These are phyloP conservation scores for Colletotrichum sp. DNA, from an alignment of 2,329 filamentous ascomycete species.

Conservation along the genomic window DNA sequence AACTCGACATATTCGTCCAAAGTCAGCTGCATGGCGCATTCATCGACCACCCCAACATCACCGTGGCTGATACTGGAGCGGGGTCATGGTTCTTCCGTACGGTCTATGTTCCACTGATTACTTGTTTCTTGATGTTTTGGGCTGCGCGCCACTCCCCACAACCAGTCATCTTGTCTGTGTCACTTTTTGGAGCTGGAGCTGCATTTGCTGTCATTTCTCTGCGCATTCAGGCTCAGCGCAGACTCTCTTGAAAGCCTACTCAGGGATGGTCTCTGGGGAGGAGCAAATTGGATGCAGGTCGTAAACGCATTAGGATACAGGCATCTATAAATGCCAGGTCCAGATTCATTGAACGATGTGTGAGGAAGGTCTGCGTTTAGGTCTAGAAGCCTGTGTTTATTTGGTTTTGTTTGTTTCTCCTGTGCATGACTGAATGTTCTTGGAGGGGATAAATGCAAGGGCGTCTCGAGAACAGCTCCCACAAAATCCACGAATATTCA, in stretches of 20 bases:
- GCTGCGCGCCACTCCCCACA: background rate
- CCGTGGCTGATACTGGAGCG: background rate
- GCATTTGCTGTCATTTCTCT: background rate
- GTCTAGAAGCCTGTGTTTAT: background rate
- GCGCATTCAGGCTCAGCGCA: background rate
- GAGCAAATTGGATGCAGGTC: background rate
- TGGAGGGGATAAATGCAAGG: background rate
- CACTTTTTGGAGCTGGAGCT: background rate
- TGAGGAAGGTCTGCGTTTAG: background rate
- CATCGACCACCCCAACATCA: background rate
- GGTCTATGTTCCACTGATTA: background rate
- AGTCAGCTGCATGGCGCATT: background rate
- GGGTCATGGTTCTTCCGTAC: background rate
- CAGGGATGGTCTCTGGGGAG: background rate
- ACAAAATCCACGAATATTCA: background rate
- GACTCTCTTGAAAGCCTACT: background rate
- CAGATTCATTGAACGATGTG: too few species aligned
- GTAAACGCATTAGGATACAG: background rate
- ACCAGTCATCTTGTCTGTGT: background rate
- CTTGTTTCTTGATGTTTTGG: background rate
- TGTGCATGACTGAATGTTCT: background rate
- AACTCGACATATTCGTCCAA: background rate
- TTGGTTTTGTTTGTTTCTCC: background rate
- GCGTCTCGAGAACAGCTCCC: background rate
- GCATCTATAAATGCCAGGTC: background rate